Conservation (phyloP, 495 filamentous ascomycete genomes). For the Massariosphaeria phaeospora region DNA sequence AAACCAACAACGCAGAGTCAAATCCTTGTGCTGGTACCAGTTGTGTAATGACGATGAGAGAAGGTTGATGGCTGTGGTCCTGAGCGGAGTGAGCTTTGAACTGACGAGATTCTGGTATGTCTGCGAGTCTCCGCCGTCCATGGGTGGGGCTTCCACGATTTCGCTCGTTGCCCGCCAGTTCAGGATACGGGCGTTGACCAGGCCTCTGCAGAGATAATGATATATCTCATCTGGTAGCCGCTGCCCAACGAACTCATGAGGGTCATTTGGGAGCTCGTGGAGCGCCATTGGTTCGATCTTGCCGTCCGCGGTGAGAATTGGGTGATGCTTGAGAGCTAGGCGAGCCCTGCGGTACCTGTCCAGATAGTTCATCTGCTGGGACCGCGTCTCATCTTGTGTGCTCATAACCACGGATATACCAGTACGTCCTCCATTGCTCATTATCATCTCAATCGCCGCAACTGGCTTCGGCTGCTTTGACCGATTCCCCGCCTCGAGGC, state of each 20-base stretch:
- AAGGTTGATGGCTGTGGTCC: conserved; percentile 68
- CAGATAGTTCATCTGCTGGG: conserved; percentile 67
- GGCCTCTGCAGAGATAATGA: conserved; percentile 78
- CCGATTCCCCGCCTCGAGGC: conserved; percentile 55
- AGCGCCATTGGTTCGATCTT: conserved; percentile 65
- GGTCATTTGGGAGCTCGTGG: conserved; percentile 66
- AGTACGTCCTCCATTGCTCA: conserved; percentile 54
- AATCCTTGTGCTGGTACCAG: conserved; percentile 69
- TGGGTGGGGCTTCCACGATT: conserved; percentile 65
- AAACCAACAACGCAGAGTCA: conserved; percentile 80
- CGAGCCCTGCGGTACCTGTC: conserved; percentile 79
- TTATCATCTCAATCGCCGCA: conserved; percentile 65
- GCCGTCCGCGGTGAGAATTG: conserved; percentile 70
- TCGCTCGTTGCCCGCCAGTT: conserved; percentile 76
- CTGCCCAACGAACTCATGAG: conserved; percentile 82
- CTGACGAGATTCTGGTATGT: conserved; percentile 78
- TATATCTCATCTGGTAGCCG: conserved; percentile 88
- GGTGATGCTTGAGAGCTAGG: conserved; percentile 81
- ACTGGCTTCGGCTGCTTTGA: conserved; percentile 48
- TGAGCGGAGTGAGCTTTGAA: conserved; percentile 62
- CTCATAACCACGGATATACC: conserved; percentile 62
- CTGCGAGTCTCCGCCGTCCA: conserved; percentile 73
- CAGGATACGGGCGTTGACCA: conserved; percentile 72
- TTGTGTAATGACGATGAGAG: conserved; percentile 72
- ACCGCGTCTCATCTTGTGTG: conserved; percentile 65